Conservation (phyloP, 2,329 filamentous ascomycete genomes). For the Epichloe sylvatica region DNA sequence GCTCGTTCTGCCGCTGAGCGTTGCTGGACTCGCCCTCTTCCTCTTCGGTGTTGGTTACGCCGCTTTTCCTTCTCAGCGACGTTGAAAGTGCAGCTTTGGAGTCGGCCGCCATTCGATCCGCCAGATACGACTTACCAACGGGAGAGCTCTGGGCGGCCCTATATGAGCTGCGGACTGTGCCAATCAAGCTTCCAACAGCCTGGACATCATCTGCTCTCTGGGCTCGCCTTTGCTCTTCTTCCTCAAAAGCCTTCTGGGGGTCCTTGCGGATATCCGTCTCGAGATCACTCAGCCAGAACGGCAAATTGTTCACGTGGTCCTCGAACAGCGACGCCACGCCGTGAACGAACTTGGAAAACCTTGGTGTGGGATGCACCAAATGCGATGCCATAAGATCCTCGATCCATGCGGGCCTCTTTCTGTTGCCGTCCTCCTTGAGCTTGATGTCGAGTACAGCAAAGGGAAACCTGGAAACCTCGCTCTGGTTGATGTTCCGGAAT, state of each 20-base stretch:
- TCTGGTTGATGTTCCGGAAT: constrained; percentile 75
- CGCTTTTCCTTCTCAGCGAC: constrained; percentile 13
- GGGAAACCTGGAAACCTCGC: constrained; percentile 82
- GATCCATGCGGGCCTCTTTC: constrained; percentile 71
- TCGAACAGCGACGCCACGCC: constrained; percentile 86
- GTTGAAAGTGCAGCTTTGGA: constrained; percentile 19
- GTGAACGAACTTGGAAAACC: constrained; percentile 95
- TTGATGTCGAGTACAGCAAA: constrained; percentile 90
- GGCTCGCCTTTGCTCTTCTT: constrained; percentile 73
- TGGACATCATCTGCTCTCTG: constrained; percentile 75
- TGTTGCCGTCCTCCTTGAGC: constrained; percentile 50
- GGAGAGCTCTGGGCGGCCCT: constrained; percentile 53
- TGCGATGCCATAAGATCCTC: constrained; percentile 87
- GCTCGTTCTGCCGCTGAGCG: constrained; percentile 21
- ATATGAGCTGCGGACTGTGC: constrained; percentile 39
- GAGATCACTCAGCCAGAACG: constrained; percentile 88
- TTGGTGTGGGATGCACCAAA: constrained; percentile 73
- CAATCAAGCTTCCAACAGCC: constrained; percentile 78
- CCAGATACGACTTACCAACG: constrained; percentile 49
- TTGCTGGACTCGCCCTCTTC: constrained; percentile 22
- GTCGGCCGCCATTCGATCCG: constrained; percentile 39
- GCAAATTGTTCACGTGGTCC: constrained; percentile 88
- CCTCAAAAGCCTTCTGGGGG: constrained; percentile 82
- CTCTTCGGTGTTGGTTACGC: constrained; percentile 19
- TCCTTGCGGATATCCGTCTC: constrained; percentile 91